Base-by-base conservation (phyloP, 768 basidiomycete genomes). In the Suillus subalutaceus region DNA sequence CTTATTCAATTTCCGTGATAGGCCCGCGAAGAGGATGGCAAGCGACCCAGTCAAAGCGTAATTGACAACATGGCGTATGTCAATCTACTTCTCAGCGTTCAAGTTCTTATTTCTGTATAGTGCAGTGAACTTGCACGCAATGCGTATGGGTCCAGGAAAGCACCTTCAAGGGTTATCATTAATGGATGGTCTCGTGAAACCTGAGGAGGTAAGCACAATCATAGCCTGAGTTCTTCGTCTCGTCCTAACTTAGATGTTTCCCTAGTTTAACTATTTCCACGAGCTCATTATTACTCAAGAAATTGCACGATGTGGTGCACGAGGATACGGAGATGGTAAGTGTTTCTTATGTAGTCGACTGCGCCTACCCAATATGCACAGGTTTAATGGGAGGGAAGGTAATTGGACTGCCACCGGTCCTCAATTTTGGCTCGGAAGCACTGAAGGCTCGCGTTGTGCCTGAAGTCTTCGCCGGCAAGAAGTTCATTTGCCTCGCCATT, bases 91-190 rank as follows among this genome's bases (percentile, higher is more conserved):
- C n/a, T 12, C 41, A 57, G 41, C 35, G 13, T 53, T 58, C 12
- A 60, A 20, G 18, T 37, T 40, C 53, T 66, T 8, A 37, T 26
- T 52, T 32, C 41, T 35, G 8, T 35, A 26, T 59, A 90, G 88
- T 18, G 88, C 88, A 61, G 62, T 86, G 38, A 89, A 94, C 72
- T 64, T 98, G 23, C 92, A 94, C 74, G 92, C 93, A 16, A 97
- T 97, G 94, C 84, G 93, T 26, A 83, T 96, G 79, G 97, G 97
- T 18, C 96, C 96, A 0, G 93, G 92, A 43, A 89, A 90, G 72
- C 94, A 96, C 71, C 79, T 96, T 52, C 84, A 92, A 70, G 94
- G 94, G 2, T 82, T 84, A n/a, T 84, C 79, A 8, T 81, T 97
- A 3, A 88, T 93, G 83, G 85, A 82, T 65, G 94, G 91, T 4